Evolutionary conservation across 192 early-diverging fungal species (phyloP), one percentile per base, ranked within the genome.

Genomic region (Coemansia sp.): DNA sequence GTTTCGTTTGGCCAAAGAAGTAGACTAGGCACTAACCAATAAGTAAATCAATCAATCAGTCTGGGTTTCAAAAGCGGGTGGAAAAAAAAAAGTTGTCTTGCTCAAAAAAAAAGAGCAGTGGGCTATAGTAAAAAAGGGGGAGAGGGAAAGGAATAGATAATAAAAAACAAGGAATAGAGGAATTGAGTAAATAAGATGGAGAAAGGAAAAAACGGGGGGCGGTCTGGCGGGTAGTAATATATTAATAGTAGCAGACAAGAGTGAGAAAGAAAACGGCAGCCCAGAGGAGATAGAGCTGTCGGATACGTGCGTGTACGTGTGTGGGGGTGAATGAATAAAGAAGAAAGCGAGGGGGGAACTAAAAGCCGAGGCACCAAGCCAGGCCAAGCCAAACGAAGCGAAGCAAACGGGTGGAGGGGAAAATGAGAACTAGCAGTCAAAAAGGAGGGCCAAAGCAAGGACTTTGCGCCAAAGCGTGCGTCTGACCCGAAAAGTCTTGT

Each of bases 201-300:
- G 52, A 29, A 20, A 32, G n/a, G n/a, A n/a, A 6, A 54, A 54
- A 54, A 29, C 13, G 18, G 52, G 52, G 52, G 52, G 52, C 52
- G 52, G 52, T 54, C 52, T 54, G 52, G 52, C 52, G 25, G n/a
- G 52, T 54, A 54, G 25, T 54, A 54, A 54, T 54, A 54, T 25
- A 29, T 29, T 29, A 54, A 54, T 30, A 30, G 39, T 16, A 42
- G 39, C 52, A 18, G 27, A 54, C 52, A 20, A 16, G 52, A 29
- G 52, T 29, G 52, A 54, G 52, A 54, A 54, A 54, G 30, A 53
- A 54, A 54, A 42, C 8, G 16, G 13, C 39, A 16, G 39, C 39
- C 39, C 39, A 42, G 16, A 42, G 39, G 39, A 54, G 52, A 54
- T 54, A 54, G 52, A 54, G 11, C 52, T 54, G 39, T 16, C 39